Conservation (phyloP, 2,329 filamentous ascomycete genomes). For the Cordyceps militaris region DNA sequence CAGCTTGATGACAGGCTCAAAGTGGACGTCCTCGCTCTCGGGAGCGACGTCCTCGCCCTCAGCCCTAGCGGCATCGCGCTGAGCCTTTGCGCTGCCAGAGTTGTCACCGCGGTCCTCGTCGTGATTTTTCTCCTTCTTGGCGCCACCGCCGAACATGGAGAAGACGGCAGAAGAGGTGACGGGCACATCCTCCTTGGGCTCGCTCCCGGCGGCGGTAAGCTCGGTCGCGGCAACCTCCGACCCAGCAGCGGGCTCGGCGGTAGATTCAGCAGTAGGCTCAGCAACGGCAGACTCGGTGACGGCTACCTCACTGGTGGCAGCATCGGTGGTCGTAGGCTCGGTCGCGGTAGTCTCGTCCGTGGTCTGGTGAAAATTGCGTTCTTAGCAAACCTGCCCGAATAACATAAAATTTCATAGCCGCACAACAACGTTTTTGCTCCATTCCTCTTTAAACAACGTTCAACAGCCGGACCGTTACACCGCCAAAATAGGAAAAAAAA, state of each 20-base stretch:
- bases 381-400: not conserved
- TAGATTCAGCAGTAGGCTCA: slow-evolving; percentile 16
- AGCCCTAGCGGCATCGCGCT: slow-evolving; percentile 54
- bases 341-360: slow-evolving; percentile 7
- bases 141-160: slow-evolving; percentile 97
- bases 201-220: slow-evolving; percentile 16
- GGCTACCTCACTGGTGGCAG: not conserved
- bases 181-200: slow-evolving; percentile 28
- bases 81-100: slow-evolving; percentile 81
- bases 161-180: slow-evolving; percentile 66
- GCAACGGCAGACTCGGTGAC: not conserved
- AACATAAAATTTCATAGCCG: not conserved
- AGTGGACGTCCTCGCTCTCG: slow-evolving; percentile 90
- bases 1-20: slow-evolving; percentile 91
- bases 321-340: slow-evolving; percentile 12
- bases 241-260: slow-evolving; percentile 15
- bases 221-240: not conserved
- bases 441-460: not conserved
- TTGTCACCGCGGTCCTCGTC: slow-evolving; percentile 77
- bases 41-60: slow-evolving; percentile 67
- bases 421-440: not conserved
- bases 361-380: not conserved
- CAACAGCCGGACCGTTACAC: not conserved
- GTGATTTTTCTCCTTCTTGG: slow-evolving; percentile 94
- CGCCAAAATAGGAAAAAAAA: not conserved